These are phyloP conservation scores for Sherardia arvensis DNA, from an alignment of 257 asterid species.

Conservation along the genomic window DNA sequence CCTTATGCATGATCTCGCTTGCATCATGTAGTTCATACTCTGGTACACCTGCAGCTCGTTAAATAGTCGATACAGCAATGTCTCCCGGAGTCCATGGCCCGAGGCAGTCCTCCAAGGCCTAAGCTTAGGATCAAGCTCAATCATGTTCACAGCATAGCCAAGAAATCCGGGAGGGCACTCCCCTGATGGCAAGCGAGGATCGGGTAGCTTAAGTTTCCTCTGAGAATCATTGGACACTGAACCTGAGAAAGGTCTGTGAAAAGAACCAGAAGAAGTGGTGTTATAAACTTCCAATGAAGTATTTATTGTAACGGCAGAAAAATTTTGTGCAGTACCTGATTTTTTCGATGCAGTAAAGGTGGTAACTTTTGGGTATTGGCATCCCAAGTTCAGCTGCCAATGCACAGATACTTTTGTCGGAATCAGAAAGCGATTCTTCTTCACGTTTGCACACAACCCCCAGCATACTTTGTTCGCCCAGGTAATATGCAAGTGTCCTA, in stretches of 20 bases:
- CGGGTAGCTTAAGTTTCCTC: slow-evolving; percentile 24
- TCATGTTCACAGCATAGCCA: slow-evolving; percentile 50
- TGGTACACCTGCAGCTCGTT: slow-evolving; percentile 63
- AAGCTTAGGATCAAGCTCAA: slow-evolving; percentile 19
- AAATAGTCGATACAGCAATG: slow-evolving; percentile 46
- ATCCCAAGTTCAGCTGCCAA: slow-evolving; percentile 25
- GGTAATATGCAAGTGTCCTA: slow-evolving; percentile 46
- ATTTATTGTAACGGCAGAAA: too few relatives aligned
- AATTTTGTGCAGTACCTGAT: slow-evolving; percentile 32
- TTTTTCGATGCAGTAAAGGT: slow-evolving; percentile 42
- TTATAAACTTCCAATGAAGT: background rate
- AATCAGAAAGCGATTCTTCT: slow-evolving; percentile 24
- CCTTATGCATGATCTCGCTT: slow-evolving; percentile 36
- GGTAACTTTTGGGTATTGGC: slow-evolving; percentile 23
- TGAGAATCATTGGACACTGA: slow-evolving; percentile 19
- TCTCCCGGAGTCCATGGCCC: slow-evolving; percentile 46
- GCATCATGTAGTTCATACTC: slow-evolving; percentile 30
- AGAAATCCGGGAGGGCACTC: slow-evolving; percentile 38
- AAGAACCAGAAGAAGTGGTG: background rate
- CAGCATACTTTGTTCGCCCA: slow-evolving; percentile 61
- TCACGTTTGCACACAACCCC: slow-evolving; percentile 48
- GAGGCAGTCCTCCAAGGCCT: slow-evolving; percentile 23
- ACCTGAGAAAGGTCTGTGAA: slow-evolving; percentile 27
- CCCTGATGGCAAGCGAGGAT: slow-evolving; percentile 40
- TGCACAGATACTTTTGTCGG: slow-evolving; percentile 14